These are phyloP conservation scores for Aspergillus arachidicola DNA, from an alignment of 2,329 filamentous ascomycete species.

Conservation along the genomic window DNA sequence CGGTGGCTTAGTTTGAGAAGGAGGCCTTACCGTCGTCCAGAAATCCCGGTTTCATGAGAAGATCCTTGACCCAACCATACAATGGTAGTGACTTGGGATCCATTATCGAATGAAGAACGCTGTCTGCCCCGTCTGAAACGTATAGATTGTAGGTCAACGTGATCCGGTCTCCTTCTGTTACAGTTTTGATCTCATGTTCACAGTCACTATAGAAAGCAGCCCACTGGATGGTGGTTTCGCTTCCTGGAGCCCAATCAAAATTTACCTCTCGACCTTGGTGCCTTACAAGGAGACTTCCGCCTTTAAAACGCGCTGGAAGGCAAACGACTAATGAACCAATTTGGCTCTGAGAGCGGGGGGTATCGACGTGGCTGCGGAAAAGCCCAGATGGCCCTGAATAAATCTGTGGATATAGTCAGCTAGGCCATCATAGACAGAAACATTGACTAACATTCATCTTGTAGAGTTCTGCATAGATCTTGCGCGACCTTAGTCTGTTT, in stretches of 20 bases:
- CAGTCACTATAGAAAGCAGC: slow-evolving; percentile 44
- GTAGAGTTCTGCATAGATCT: slow-evolving; percentile 57
- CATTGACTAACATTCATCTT: slow-evolving; percentile 52
- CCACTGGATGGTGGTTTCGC: slow-evolving; percentile 33
- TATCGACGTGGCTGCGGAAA: slow-evolving; percentile 59
- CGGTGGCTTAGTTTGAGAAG: not conserved
- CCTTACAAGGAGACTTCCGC: slow-evolving; percentile 36
- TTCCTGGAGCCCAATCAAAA: slow-evolving; percentile 33
- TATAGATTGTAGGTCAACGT: slow-evolving; percentile 65
- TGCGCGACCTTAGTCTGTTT: slow-evolving; percentile 26
- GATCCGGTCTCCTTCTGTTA: slow-evolving; percentile 57
- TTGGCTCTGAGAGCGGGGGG: slow-evolving; percentile 51
- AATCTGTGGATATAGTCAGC: slow-evolving; percentile 36
- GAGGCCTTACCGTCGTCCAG: slow-evolving; percentile 36
- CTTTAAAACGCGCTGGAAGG: slow-evolving; percentile 43
- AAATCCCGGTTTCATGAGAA: slow-evolving; percentile 39
- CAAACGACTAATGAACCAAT: slow-evolving; percentile 60
- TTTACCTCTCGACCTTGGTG: slow-evolving; percentile 31
- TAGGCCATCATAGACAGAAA: not conserved
- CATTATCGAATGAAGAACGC: slow-evolving; percentile 23
- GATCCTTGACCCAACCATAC: slow-evolving; percentile 33
- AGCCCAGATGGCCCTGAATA: slow-evolving; percentile 56
- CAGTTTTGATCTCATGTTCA: slow-evolving; percentile 45
- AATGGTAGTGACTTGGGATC: slow-evolving; percentile 41
- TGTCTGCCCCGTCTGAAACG: slow-evolving; percentile 34